phyloP scores from a whole-genome alignment of 805 yeast species.

The Grigorovia yakushimaensis region DNA sequence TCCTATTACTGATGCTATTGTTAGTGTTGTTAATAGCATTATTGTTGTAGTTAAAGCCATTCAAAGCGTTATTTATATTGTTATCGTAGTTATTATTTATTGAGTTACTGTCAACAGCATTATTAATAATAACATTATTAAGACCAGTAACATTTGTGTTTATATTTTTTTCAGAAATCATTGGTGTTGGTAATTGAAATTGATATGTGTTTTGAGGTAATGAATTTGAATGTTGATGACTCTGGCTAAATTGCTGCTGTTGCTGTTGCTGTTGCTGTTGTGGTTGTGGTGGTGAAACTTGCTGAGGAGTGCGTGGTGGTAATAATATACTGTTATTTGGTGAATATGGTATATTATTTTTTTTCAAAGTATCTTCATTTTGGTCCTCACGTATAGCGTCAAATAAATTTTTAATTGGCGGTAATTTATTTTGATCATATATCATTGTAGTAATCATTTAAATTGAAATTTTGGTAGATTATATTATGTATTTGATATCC shows the following conservation, averaged over 20 bases:
- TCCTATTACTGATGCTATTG: background rate
- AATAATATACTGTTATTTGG: too few species aligned
- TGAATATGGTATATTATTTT: background rate
- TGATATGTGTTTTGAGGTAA: background rate
- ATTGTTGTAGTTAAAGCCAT: too few species aligned
- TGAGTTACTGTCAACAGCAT: background rate
- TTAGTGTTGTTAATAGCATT: background rate
- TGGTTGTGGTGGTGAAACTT: background rate
- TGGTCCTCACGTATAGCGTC: background rate
- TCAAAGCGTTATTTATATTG: too few species aligned
- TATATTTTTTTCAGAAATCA: background rate
- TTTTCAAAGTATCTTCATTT: background rate
- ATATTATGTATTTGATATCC: too few species aligned
- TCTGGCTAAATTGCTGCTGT: background rate
- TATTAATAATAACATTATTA: background rate
- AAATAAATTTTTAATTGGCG: conserved; percentile 3
- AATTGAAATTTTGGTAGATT: too few species aligned
- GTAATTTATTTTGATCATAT: background rate
- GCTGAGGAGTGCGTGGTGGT: background rate
- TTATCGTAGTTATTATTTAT: background rate
- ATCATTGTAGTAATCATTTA: background rate
- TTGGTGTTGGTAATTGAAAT: background rate
- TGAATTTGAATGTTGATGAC: background rate
- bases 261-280: background rate
- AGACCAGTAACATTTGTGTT: background rate